These are phyloP conservation scores for Dothistroma septosporum DNA, from an alignment of 2,329 filamentous ascomycete species.

Conservation along the genomic window DNA sequence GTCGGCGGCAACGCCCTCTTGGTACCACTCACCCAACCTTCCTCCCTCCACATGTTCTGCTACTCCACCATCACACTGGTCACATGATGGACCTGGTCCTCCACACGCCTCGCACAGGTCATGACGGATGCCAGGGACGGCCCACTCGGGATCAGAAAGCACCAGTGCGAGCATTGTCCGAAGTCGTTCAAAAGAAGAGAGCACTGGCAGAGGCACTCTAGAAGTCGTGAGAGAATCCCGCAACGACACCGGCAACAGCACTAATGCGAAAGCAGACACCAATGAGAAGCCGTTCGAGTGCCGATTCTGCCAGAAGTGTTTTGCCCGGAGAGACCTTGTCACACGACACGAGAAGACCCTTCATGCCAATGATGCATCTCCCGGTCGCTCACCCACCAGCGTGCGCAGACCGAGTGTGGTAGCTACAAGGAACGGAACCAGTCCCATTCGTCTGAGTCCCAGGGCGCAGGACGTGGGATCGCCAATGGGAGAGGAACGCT, in stretches of 20 bases:
- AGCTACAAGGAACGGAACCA: not conserved
- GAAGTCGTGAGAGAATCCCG: slow-evolving; percentile 1
- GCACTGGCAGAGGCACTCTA: slow-evolving; percentile 2
- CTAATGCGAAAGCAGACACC: not conserved
- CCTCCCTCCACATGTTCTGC: not conserved
- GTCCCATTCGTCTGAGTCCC: not conserved
- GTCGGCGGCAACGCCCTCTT: too few relatives aligned
- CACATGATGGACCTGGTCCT: not conserved
- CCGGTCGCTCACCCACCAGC: not conserved
- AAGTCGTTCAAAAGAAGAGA: slow-evolving; percentile 4
- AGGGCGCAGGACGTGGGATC: not conserved
- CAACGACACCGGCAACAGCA: not conserved
- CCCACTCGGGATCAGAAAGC: slow-evolving; percentile 4
- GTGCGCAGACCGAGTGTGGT: not conserved
- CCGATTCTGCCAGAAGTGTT: slow-evolving; percentile 9
- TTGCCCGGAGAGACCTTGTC: slow-evolving; percentile 10
- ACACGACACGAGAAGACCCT: slow-evolving; percentile 13
- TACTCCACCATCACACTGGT: not conserved
- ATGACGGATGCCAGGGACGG: not conserved
- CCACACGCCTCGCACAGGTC: not conserved
- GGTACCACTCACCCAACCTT: not conserved
- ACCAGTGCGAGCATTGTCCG: slow-evolving; percentile 1
- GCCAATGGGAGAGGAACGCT: not conserved
- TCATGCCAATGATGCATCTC: slow-evolving; percentile 3
- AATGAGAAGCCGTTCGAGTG: slow-evolving; percentile 13